A percentile compares a stretch with the other conserved stretches of the same genome.
Conservation (phyloP, 768 basidiomycete genomes). For the Gloeopeniophorella convolvens region DNA sequence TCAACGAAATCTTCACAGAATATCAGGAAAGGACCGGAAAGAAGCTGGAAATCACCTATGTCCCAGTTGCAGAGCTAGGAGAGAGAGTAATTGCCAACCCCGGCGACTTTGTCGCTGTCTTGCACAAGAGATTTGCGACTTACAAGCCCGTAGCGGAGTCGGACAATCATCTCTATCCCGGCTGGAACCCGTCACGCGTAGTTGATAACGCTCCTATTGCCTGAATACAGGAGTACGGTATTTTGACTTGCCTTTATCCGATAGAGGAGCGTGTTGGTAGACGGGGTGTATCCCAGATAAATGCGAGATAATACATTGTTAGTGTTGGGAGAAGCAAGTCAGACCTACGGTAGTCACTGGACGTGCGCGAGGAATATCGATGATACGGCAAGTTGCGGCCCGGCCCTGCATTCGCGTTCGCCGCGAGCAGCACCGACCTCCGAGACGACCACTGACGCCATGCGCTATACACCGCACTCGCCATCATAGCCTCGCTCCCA, state of each 20-base stretch:
- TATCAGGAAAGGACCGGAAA: constrained; percentile 18
- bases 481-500: constrained; percentile 39
- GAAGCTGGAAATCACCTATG: constrained; percentile 19
- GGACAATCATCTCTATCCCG: constrained; percentile 18
- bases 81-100: constrained; percentile 10
- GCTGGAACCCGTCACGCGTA: constrained; percentile 19
- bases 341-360: too few relatives aligned
- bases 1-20: constrained; percentile 19
- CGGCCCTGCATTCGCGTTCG: background rate
- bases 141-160: too few relatives aligned
- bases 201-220: constrained; percentile 8
- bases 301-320: too few relatives aligned
- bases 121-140: constrained; percentile 15
- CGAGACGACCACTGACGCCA: constrained; percentile 29
- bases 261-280: too few relatives aligned
- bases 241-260: too few relatives aligned
- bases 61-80: constrained; percentile 11
- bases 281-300: too few relatives aligned
- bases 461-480: constrained; percentile 38
- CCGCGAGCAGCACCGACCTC: background rate
- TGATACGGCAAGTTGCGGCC: background rate
- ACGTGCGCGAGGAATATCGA: background rate
- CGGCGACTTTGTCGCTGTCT: background rate
- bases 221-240: background rate
- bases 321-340: too few relatives aligned